These are phyloP conservation scores for Atalantia buxifolia DNA, from an alignment of 345 rosid species.

Conservation along the genomic window DNA sequence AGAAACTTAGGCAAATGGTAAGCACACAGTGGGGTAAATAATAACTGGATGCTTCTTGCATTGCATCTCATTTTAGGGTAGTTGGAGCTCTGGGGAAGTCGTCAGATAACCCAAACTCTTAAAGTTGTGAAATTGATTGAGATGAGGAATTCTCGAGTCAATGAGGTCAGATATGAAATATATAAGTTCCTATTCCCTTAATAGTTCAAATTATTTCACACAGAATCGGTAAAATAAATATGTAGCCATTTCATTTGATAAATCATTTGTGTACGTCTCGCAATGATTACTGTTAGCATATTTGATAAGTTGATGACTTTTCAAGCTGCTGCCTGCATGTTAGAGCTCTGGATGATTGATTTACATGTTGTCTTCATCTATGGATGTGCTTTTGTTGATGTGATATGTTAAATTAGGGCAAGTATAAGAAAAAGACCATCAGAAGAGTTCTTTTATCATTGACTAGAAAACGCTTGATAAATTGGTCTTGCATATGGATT, in stretches of 20 bases:
- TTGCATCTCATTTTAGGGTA: background rate
- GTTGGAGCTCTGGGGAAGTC: constrained; percentile 6
- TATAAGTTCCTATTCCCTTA: background rate
- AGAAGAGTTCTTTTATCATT: background rate
- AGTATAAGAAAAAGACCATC: background rate
- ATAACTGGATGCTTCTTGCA: background rate
- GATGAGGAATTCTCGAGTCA: constrained; percentile 2
- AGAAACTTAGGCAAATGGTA: background rate
- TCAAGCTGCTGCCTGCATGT: background rate
- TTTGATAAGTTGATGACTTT: background rate
- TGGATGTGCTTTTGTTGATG: background rate
- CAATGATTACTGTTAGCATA: background rate
- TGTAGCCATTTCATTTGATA: background rate
- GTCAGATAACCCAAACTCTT: background rate
- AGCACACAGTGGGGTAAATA: background rate
- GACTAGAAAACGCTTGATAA: background rate
- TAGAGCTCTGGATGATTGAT: constrained; percentile 3
- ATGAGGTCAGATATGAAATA: constrained; percentile 3
- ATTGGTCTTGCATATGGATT: background rate
- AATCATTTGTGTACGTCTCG: background rate
- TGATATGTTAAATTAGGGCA: background rate
- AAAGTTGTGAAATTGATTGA: background rate
- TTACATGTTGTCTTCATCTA: background rate
- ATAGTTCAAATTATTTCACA: background rate
- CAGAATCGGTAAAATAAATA: background rate